phyloP scores from a whole-genome alignment of 2,329 filamentous ascomycete genomes.

The Colletotrichum sp. region DNA sequence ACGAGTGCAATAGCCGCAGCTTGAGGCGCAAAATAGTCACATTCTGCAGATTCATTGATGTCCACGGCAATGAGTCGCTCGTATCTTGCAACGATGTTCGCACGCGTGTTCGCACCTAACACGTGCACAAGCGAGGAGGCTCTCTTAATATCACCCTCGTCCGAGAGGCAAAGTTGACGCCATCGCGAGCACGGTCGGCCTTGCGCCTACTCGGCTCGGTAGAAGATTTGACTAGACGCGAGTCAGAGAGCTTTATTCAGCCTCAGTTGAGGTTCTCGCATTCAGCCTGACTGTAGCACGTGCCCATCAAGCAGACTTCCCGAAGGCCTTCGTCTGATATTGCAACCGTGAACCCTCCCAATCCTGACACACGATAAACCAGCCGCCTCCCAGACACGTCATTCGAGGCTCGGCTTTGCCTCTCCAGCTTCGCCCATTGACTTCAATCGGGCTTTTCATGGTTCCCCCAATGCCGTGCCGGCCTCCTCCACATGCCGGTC shows the following conservation, averaged over 20 bases:
- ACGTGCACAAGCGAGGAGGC: not conserved
- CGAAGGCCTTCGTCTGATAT: slow-evolving; percentile 1
- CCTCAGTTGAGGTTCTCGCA: not conserved
- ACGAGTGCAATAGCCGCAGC: not conserved
- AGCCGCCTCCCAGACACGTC: slow-evolving; percentile 2
- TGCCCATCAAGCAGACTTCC: not conserved
- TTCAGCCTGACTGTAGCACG: not conserved
- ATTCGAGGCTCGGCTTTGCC: slow-evolving; percentile 3
- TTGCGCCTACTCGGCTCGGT: not conserved
- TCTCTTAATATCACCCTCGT: not conserved
- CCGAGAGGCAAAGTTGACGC: not conserved
- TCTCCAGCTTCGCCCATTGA: not conserved
- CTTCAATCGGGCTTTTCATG: not conserved
- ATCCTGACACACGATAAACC: not conserved
- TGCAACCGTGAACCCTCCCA: not conserved
- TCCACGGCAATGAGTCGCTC: not conserved
- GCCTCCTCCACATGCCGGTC: not conserved
- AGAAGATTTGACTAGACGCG: not conserved
- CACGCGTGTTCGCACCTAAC: not conserved
- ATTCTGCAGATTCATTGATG: not conserved
- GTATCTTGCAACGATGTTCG: not conserved
- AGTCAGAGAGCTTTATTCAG: not conserved
- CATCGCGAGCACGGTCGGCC: not conserved
- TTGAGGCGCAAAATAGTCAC: not conserved
- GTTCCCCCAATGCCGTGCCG: not conserved